Evolutionary conservation across 176 grass and related monocot species (phyloP).

Genomic region (Hordeum vulgare): MorexV3_pseudomolecules_assembly NC_058520.1:541343474-541343973

Average conservation of each 20-base stretch:
- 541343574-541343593: constrained; percentile 55
- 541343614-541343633: constrained; percentile 11
- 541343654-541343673: background rate
- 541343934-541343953: constrained; percentile 65
- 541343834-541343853: constrained; percentile 78
- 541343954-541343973: constrained; percentile 43
- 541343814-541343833: constrained; percentile 44
- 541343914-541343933: constrained; percentile 69
- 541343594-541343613: constrained; percentile 56
- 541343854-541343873: constrained; percentile 68
- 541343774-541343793: constrained; percentile 54
- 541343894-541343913: constrained; percentile 52
- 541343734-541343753: constrained; percentile 47
- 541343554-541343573: constrained; percentile 63
- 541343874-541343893: constrained; percentile 44
- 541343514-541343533: constrained; percentile 73
- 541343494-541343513: constrained; percentile 53
- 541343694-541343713: constrained; percentile 18
- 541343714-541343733: constrained; percentile 36
- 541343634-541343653: constrained; percentile 8
- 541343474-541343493: constrained; percentile 64
- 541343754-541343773: constrained; percentile 60
- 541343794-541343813: constrained; percentile 59
- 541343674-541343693: constrained; percentile 46
- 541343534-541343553: constrained; percentile 57